phyloP scores from a whole-genome alignment of 2,329 filamentous ascomycete species.

The Pseudopyricularia cyperi region DNA sequence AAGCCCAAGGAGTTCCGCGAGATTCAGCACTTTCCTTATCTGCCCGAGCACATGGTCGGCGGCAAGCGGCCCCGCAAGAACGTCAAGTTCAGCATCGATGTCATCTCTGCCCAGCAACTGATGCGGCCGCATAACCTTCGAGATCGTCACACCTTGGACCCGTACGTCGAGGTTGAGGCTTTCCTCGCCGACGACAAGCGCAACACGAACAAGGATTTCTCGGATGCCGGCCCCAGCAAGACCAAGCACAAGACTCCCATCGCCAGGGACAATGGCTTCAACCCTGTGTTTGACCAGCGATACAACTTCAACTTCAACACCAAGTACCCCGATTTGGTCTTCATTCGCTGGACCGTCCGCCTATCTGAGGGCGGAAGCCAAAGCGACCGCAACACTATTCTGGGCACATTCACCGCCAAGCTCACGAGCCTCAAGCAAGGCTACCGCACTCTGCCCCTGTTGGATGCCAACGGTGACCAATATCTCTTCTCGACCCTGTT shows the following conservation, averaged over 20 bases:
- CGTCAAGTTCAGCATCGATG: constrained; percentile 72
- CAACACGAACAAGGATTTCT: constrained; percentile 41
- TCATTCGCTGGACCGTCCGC: constrained; percentile 86
- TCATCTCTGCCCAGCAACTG: constrained; percentile 90
- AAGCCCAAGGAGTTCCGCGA: constrained; percentile 80
- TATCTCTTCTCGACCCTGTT: constrained; percentile 93
- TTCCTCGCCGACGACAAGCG: constrained; percentile 88
- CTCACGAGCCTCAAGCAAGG: constrained; percentile 80
- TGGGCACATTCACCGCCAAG: constrained; percentile 89
- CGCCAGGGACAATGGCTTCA: constrained; percentile 81
- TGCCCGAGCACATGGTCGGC: constrained; percentile 26
- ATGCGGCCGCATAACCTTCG: constrained; percentile 57
- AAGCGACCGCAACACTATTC: constrained; percentile 47
- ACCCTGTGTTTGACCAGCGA: constrained; percentile 71
- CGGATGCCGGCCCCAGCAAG: constrained; percentile 28
- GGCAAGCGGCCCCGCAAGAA: constrained; percentile 67
- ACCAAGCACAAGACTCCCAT: constrained; percentile 69
- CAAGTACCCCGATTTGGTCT: constrained; percentile 88
- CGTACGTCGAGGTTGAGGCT: constrained; percentile 90
- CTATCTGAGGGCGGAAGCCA: constrained; percentile 66
- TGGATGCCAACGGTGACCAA: constrained; percentile 79
- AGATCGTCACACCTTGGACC: constrained; percentile 58
- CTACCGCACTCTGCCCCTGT: constrained; percentile 81
- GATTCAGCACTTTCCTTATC: constrained; percentile 46
- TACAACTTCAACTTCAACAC: constrained; percentile 77